Evolutionary conservation across 2,329 filamentous ascomycete species (phyloP), one percentile per base, ranked within the genome.

Genomic region (Alternaria panax): DNA sequence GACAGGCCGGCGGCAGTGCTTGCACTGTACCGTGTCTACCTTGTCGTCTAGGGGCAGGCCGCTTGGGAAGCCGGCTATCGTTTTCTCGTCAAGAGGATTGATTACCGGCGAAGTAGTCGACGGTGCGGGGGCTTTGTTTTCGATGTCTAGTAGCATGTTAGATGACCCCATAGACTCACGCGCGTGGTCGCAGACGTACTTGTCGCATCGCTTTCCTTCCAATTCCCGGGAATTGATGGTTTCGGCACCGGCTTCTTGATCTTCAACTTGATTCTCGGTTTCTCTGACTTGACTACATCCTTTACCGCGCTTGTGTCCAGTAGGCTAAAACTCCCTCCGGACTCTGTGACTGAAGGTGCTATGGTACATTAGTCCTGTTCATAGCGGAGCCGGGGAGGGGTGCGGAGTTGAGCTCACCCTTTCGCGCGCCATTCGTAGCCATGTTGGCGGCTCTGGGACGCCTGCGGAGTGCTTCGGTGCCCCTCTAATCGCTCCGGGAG

Each of bases 1-100:
- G 12, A 97, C 87, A 51, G 91, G 91, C 71, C 96, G 93, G 80
- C 95, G 97, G 81, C 94, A 99, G 76, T 96, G 92, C 76, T 95
- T 97, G 85, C 94, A 99, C 67, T 82, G 79, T 51, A 95, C 88
- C 9, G 92, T 85, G 64, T 96, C 92, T 11, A 91, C 86, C 57
- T 84, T 84, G 72, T 97, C 93, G 69, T 93, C 89, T 67, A 96
- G 85, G 0, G 93, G 92, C 58, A 90, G 88, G 62, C 92, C 92
- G 46, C 90, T 93, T 4, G 88, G 84, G 77, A 97, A 97, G 5
- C 91, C 91, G 60, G 92, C 88, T 68, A 91, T 87, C 14, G 91
- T 88, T 62, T 84, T 87, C 60, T 93, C 89, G 70, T 96, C 92
- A 51, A 97, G 85, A 53, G 87, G 86, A 69, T 82, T 84, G 30